Percentiles rank a stretch among this genome's conserved stretches.
Conservation (phyloP, 1,284 basidiomycete species). For the Ceratobasidium sp. region DNA sequence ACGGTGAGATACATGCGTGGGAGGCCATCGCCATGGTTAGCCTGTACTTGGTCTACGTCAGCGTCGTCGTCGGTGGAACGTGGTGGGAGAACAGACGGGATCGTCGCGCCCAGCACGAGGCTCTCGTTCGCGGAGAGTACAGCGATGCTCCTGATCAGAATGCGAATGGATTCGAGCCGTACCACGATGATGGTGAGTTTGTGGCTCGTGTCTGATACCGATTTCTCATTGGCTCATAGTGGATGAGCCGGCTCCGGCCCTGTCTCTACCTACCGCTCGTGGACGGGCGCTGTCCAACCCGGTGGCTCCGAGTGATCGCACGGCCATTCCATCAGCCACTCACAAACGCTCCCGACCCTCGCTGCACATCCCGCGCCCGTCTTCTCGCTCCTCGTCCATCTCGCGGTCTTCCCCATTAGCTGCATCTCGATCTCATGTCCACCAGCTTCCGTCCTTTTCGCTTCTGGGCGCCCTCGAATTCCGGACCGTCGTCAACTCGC, state of each 20-base stretch:
- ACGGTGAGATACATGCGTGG: slow-evolving; percentile 78
- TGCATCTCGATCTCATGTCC: slow-evolving; percentile 52
- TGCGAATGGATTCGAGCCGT: slow-evolving; percentile 52
- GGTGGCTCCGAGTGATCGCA: slow-evolving; percentile 25
- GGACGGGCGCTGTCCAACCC: slow-evolving; percentile 56
- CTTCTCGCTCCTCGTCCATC: slow-evolving; percentile 44
- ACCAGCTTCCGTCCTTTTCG: slow-evolving; percentile 84
- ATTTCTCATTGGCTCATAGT: slow-evolving; percentile 4
- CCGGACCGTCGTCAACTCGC: slow-evolving; percentile 73
- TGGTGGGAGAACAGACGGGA: slow-evolving; percentile 79
- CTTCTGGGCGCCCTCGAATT: slow-evolving; percentile 88
- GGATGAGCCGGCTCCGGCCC: slow-evolving; percentile 16
- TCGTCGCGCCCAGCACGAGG: slow-evolving; percentile 63
- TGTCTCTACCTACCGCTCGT: slow-evolving; percentile 53
- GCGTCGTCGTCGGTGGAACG: slow-evolving; percentile 79
- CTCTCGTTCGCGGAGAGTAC: slow-evolving; percentile 72
- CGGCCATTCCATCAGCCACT: neutral
- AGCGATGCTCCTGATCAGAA: slow-evolving; percentile 60
- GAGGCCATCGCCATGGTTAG: slow-evolving; percentile 82
- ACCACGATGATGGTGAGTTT: slow-evolving; percentile 56
- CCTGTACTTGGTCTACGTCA: slow-evolving; percentile 85
- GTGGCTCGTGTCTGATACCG: neutral
- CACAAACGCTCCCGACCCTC: slow-evolving; percentile 51
- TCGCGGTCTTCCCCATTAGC: slow-evolving; percentile 59
- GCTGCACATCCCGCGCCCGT: slow-evolving; percentile 55